A percentile compares a stretch with the other conserved stretches of the same genome.
These are phyloP conservation scores for Bipolaris sorokiniana DNA, from an alignment of 2,329 filamentous ascomycete species.

Conservation along the genomic window DNA sequence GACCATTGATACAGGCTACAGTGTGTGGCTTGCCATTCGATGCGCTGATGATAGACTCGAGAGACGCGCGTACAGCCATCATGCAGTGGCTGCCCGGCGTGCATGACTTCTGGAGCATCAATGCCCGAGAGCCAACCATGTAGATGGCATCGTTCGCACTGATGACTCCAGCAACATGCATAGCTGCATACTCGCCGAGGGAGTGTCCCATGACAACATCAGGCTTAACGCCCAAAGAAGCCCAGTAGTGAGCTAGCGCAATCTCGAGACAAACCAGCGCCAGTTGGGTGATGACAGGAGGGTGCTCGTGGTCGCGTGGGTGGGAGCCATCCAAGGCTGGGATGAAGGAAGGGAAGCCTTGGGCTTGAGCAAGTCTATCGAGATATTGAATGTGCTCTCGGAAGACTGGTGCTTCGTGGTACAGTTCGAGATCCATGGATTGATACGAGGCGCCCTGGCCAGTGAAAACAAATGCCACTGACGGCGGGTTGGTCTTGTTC, in stretches of 20 bases:
- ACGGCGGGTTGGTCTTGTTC: constrained; percentile 23
- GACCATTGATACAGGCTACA: constrained; percentile 44
- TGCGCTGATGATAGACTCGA: constrained; percentile 34
- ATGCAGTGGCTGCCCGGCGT: constrained; percentile 39
- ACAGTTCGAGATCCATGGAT: constrained; percentile 22
- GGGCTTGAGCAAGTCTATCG: constrained; percentile 33
- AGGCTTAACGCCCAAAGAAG: constrained; percentile 19
- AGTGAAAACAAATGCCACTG: constrained; percentile 5
- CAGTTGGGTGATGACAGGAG: constrained; percentile 45
- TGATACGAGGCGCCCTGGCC: constrained; percentile 46
- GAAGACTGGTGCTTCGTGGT: constrained; percentile 33
- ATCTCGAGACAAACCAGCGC: constrained; percentile 52
- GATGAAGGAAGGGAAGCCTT: constrained; percentile 45
- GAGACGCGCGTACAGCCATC: constrained; percentile 31
- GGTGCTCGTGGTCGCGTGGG: constrained; percentile 37
- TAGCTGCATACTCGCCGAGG: constrained; percentile 51
- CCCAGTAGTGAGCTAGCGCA: constrained; percentile 24
- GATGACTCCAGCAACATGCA: constrained; percentile 46
- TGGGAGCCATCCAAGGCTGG: constrained; percentile 3
- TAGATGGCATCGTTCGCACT: constrained; percentile 41
- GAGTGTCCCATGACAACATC: constrained; percentile 29
- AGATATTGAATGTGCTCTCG: constrained; percentile 37
- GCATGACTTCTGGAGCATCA: constrained; percentile 34
- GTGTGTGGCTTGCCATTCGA: constrained; percentile 5
- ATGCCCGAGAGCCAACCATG: constrained; percentile 45